Percentiles rank a stretch among this genome's conserved stretches.
These are phyloP conservation scores for Xylaria scruposa DNA, from an alignment of 495 filamentous ascomycete genomes.

Conservation along the genomic window DNA sequence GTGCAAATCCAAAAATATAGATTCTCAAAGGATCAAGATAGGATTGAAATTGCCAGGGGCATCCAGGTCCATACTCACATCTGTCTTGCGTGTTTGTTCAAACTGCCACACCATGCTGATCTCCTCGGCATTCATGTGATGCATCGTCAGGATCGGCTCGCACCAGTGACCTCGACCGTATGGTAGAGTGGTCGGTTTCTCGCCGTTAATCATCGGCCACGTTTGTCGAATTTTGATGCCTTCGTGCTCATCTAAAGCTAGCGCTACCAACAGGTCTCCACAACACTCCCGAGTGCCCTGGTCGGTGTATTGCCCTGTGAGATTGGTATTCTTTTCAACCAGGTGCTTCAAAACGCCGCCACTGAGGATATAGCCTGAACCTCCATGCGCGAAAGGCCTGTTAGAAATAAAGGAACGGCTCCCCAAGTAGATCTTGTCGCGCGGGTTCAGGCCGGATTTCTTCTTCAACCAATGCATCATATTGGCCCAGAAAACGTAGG, in stretches of 20 bases:
- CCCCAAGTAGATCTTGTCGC: constrained; percentile 60
- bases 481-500: constrained; percentile 69
- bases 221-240: constrained; percentile 49
- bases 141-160: constrained; percentile 61
- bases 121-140: constrained; percentile 53
- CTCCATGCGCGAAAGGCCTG: constrained; percentile 57
- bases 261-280: constrained; percentile 55
- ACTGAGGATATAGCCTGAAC: constrained; percentile 58
- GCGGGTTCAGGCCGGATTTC: constrained; percentile 51
- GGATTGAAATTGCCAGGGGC: neutral
- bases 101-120: constrained; percentile 45
- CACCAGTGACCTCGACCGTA: constrained; percentile 61
- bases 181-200: constrained; percentile 49
- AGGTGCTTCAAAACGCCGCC: constrained; percentile 48
- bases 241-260: constrained; percentile 48
- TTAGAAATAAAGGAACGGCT: constrained; percentile 50
- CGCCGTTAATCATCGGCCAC: constrained; percentile 61
- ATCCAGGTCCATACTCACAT: constrained; percentile 33
- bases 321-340: constrained; percentile 37
- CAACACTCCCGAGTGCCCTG: constrained; percentile 53
- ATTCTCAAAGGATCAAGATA: neutral
- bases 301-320: constrained; percentile 47
- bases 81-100: constrained; percentile 46
- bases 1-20: neutral
- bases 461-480: constrained; percentile 61